Evolutionary conservation across 1,284 basidiomycete species (phyloP), one percentile per base, ranked within the genome.

Genomic region (Cutaneotrichosporon daszewskae): DNA sequence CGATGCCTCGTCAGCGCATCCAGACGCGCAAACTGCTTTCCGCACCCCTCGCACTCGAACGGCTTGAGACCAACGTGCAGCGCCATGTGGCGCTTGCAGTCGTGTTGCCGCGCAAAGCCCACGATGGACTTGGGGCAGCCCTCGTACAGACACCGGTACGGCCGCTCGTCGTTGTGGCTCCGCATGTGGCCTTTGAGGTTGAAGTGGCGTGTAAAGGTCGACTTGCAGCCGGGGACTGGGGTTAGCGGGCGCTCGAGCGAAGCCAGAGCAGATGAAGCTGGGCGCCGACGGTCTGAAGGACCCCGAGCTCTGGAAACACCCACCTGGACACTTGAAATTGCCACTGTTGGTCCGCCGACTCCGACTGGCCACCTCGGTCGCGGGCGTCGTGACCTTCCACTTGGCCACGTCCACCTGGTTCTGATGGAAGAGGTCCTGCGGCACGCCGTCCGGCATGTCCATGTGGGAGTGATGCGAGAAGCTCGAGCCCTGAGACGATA

Each of bases 111-210:
- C 26, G 91, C 91, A 64, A 95, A 95, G 19, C 87, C 68, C 5
- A 66, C 54, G 12, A 57, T 56, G 10, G 64, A 83, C 66, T 95
- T 95, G 60, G 85, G 85, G 68, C 91, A 96, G 13, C 87, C 89
- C 3, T 87, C 86, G 79, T 86, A 91, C 47, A 86, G 81, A 68
- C 91, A 96, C 51, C 89, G 81, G 72, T 89, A 96, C 26, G 91
- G 91, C 46, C 89, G 77, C 71, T 95, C 89, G 67, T 94, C 90
- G 20, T 90, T 94, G 68, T 96, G 91, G n/a, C 90, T 94, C 58
- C 91, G 81, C 55, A 96, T 70, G 74, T 96, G 92, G 39, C 92
- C 91, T 82, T 74, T 67, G 47, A 75, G 48, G 49, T 76, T 76
- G 68, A 75, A 75, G 57, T 74, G 72, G 23, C 71, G 79, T 78